These are phyloP conservation scores for Penicillium verrucosum DNA, from an alignment of 2,329 filamentous ascomycete genomes.

Conservation along the genomic window DNA sequence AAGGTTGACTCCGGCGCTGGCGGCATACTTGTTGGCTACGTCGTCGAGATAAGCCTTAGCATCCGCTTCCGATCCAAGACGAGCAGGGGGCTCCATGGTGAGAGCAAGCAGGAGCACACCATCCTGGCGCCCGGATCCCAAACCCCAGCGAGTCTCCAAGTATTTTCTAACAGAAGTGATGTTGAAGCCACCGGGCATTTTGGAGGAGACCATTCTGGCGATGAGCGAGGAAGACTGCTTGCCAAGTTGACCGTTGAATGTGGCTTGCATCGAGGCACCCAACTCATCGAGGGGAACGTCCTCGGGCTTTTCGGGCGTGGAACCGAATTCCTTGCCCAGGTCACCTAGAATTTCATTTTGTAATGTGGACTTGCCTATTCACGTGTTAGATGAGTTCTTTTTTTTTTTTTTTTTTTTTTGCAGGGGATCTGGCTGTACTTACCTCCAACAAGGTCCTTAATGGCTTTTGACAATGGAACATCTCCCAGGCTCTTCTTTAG, in stretches of 20 bases:
- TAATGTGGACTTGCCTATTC: conserved; percentile 87
- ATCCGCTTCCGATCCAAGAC: conserved; percentile 83
- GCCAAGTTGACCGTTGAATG: conserved; percentile 97
- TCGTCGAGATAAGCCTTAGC: conserved; percentile 91
- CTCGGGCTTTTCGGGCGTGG: conserved; percentile 96
- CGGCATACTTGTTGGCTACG: conserved; percentile 83
- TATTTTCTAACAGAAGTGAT: conserved; percentile 96
- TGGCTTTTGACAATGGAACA: conserved; percentile 89
- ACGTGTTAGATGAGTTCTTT: background rate
- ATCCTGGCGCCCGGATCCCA: conserved; percentile 83
- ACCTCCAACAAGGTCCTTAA: conserved; percentile 98
- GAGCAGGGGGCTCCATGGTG: conserved; percentile 86
- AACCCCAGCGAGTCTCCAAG: conserved; percentile 87
- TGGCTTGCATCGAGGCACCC: conserved; percentile 90
- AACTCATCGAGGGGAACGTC: conserved; percentile 95
- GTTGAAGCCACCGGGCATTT: conserved; percentile 99
- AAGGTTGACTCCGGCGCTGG: conserved; percentile 76
- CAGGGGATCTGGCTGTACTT: conserved; percentile 40
- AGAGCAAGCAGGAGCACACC: conserved; percentile 82
- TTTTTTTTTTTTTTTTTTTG: background rate
- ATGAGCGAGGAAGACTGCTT: conserved; percentile 94
- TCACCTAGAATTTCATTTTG: conserved; percentile 99
- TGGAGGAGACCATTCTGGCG: conserved; percentile 92
- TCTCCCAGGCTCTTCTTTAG: conserved; percentile 90
- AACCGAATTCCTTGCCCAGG: conserved; percentile 96